These are phyloP conservation scores for Melampsora larici-populina DNA, from an alignment of 1,284 basidiomycete species.

Conservation along the genomic window DNA sequence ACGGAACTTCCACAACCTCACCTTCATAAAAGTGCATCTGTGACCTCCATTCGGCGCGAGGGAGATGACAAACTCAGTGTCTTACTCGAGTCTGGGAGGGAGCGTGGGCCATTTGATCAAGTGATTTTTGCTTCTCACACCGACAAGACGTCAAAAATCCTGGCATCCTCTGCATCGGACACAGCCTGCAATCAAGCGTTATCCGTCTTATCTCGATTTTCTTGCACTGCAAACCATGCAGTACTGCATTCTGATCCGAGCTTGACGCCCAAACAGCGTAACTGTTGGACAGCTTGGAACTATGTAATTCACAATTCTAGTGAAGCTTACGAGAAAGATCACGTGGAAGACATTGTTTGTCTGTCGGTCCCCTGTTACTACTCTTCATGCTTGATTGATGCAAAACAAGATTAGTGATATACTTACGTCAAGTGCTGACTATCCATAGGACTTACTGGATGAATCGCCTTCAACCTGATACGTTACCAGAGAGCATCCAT, in stretches of 20 bases:
- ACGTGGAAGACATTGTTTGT: conserved; percentile 54
- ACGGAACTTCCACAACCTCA: conserved; percentile 58
- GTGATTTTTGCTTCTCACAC: too few species aligned
- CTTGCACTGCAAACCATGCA: conserved; percentile 69
- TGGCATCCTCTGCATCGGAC: conserved; percentile 50
- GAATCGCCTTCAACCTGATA: conserved; percentile 67
- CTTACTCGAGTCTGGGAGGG: conserved; percentile 58
- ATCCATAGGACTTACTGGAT: conserved; percentile 62
- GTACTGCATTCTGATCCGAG: conserved; percentile 66
- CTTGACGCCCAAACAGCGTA: not conserved
- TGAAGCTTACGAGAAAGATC: conserved; percentile 70
- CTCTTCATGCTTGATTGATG: not conserved
- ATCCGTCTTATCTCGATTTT: conserved; percentile 61
- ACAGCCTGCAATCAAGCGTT: not conserved
- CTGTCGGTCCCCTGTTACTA: conserved; percentile 8
- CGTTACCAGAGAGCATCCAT: conserved; percentile 62
- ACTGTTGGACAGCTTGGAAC: conserved; percentile 28
- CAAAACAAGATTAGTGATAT: not conserved
- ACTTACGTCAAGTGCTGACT: not conserved
- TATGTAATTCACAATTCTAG: conserved; percentile 55
- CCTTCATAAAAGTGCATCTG: too few species aligned
- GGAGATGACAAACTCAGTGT: conserved; percentile 47
- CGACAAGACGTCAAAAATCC: conserved; percentile 65
- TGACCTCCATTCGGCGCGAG: conserved; percentile 46
- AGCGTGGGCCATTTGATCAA: conserved; percentile 61